These are phyloP conservation scores for Candida xyloterini DNA, from an alignment of 805 yeast genomes.

Conservation along the genomic window DNA sequence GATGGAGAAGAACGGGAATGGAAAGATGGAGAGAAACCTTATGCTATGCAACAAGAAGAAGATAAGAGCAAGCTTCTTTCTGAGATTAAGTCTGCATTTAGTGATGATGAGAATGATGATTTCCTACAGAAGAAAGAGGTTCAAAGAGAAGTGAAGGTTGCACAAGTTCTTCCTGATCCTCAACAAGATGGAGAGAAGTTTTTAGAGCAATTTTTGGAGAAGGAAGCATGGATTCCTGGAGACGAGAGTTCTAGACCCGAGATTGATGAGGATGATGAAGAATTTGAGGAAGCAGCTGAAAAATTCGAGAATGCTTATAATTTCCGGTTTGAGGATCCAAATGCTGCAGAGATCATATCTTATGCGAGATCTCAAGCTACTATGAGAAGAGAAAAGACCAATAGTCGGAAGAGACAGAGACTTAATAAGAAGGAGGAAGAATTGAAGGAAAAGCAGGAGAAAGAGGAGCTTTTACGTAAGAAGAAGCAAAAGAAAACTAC, in stretches of 20 bases:
- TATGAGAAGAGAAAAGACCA: conserved; percentile 72
- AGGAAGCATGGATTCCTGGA: conserved; percentile 88
- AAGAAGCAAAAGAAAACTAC: conserved; percentile 75
- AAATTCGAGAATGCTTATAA: conserved; percentile 89
- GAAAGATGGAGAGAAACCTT: conserved; percentile 60
- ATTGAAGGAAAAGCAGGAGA: conserved; percentile 48
- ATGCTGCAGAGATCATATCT: conserved; percentile 84
- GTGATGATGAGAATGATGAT: conserved; percentile 43
- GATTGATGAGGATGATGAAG: conserved; percentile 69
- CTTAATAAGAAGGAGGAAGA: conserved; percentile 60
- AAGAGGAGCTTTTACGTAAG: conserved; percentile 60
- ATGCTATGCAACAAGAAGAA: conserved; percentile 68
- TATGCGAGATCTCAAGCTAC: conserved; percentile 96
- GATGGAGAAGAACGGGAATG: conserved; percentile 46
- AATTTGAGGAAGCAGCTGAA: conserved; percentile 90
- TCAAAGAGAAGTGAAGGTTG: conserved; percentile 4
- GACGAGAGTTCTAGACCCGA: conserved; percentile 48
- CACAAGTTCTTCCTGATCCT: conserved; percentile 62
- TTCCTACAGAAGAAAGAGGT: conserved; percentile 58
- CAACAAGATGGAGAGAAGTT: conserved; percentile 62
- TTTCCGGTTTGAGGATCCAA: conserved; percentile 91
- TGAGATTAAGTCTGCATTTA: conserved; percentile 72
- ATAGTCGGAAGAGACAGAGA: conserved; percentile 78
- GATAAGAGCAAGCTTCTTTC: conserved; percentile 69
- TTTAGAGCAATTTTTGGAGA: conserved; percentile 65